Base-by-base conservation (phyloP, 306 rosid genomes). In the Prunus fruticosa region DNA sequence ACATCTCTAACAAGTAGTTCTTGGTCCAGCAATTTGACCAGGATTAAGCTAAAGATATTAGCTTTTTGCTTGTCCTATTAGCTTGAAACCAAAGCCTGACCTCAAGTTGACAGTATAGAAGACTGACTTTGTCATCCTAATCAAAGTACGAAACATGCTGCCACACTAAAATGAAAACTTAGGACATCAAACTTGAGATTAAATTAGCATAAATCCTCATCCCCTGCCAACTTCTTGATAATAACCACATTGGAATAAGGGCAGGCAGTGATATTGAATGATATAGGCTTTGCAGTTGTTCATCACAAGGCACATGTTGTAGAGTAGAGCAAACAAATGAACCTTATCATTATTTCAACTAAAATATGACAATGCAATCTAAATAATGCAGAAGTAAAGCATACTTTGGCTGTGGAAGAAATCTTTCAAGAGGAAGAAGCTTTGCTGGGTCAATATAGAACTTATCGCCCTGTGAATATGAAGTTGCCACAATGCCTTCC, bases 321-420 rank as follows among this genome's bases (percentile, higher is more conserved):
- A 16, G 51, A 60, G 13, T 73, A 58, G 5, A 19, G 47, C 22
- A 9, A 57, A 5, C 34, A 30, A 43, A 52, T 23, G 47, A 65
- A 46, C 67, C 43, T 57, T 5, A 52, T 19, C 57, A 53, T 2
- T 22, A 19, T 20, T 8, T 13, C 67, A 15, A 25, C 43, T 57
- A 27, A 16, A 73, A 60, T 34, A 45, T 27, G 56, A 34, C 43
- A 50, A 49, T 16, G 23, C 14, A 20, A 30, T 15, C 7, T 34
- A n/a, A 73, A 22, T 61, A 47, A 47, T 56, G 1, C 15, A 76
- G 57, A 53, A 15, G 52, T 15, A 74, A 69, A 71, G 61, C 93
- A 76, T 89, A 95, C 98, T 96, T 96, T 2, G 99, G 98, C 77
- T 88, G 98, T 6, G 98, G 84, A 81, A 96, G 99, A 84, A 96